Percentiles rank a stretch among this genome's conserved stretches.
These are phyloP conservation scores for Cordyceps tenuipes DNA, from an alignment of 2,329 filamentous ascomycete species.

Conservation along the genomic window DNA sequence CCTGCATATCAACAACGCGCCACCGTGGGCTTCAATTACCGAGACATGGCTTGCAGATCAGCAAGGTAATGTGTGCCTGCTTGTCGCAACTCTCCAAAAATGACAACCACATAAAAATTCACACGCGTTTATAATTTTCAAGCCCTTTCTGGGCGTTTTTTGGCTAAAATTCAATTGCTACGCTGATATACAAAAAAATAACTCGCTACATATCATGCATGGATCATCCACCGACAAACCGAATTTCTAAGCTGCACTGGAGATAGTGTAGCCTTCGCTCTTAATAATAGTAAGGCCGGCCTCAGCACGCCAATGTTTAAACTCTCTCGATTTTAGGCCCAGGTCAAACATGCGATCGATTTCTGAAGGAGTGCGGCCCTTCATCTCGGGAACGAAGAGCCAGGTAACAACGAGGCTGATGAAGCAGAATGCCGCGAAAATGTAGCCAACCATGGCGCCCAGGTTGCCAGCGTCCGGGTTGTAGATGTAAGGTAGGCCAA, in stretches of 20 bases:
- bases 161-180: not conserved
- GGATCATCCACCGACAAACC: not conserved
- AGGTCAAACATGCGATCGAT: constrained; percentile 35
- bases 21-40: too few species aligned
- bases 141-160: too few species aligned
- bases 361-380: constrained; percentile 36
- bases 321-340: constrained; percentile 21
- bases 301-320: constrained; percentile 14
- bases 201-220: not conserved
- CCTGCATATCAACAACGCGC: too few species aligned
- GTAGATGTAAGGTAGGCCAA: constrained; percentile 44
- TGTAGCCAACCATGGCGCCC: constrained; percentile 33
- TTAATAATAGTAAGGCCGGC: not conserved
- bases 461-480: constrained; percentile 30
- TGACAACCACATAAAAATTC: too few species aligned
- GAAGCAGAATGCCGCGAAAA: constrained; percentile 30
- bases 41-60: too few species aligned
- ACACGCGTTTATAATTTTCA: too few species aligned
- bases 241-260: not conserved
- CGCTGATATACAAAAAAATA: not conserved
- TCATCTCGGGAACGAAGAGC: constrained; percentile 44
- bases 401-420: constrained; percentile 31
- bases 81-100: too few species aligned
- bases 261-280: not conserved
- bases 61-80: too few species aligned